phyloP scores from a whole-genome alignment of 768 basidiomycete genomes.

The Macrolepiota fuliginosa region DNA sequence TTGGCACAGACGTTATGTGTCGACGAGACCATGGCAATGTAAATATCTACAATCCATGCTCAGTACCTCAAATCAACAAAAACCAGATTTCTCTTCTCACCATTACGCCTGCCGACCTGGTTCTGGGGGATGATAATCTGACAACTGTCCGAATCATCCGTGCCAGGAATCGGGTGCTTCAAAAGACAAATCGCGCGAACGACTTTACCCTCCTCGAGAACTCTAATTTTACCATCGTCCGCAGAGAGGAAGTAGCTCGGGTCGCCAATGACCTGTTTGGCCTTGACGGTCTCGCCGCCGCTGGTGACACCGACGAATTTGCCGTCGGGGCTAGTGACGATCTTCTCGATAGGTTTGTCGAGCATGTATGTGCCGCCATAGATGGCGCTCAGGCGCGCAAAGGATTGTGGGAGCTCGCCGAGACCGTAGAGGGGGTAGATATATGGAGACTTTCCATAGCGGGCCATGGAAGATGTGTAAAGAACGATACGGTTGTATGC shows the following conservation, averaged over 20 bases:
- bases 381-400: slow-evolving; percentile 96
- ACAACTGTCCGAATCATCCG: slow-evolving; percentile 90
- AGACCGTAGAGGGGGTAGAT: slow-evolving; percentile 99
- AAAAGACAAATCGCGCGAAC: slow-evolving; percentile 96
- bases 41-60: slow-evolving; percentile 69
- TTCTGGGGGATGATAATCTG: slow-evolving; percentile 99
- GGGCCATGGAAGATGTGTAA: slow-evolving; percentile 98
- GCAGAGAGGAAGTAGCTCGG: slow-evolving; percentile 95
- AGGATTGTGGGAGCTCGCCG: slow-evolving; percentile 97
- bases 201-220: slow-evolving; percentile 91
- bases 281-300: slow-evolving; percentile 89
- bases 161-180: slow-evolving; percentile 97
- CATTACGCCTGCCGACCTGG: slow-evolving; percentile 90
- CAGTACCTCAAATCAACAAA: background rate
- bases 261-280: slow-evolving; percentile 97
- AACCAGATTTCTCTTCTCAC: slow-evolving; percentile 42
- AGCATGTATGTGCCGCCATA: slow-evolving; percentile 99
- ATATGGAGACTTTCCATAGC: slow-evolving; percentile 99
- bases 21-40: slow-evolving; percentile 95
- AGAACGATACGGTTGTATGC: slow-evolving; percentile 94
- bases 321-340: slow-evolving; percentile 82
- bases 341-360: slow-evolving; percentile 89
- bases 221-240: slow-evolving; percentile 75
- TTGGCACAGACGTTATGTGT: slow-evolving; percentile 98
- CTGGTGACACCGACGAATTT: slow-evolving; percentile 92